These are phyloP conservation scores for Acer yangbiense DNA, from an alignment of 345 rosid species.

Conservation along the genomic window DNA sequence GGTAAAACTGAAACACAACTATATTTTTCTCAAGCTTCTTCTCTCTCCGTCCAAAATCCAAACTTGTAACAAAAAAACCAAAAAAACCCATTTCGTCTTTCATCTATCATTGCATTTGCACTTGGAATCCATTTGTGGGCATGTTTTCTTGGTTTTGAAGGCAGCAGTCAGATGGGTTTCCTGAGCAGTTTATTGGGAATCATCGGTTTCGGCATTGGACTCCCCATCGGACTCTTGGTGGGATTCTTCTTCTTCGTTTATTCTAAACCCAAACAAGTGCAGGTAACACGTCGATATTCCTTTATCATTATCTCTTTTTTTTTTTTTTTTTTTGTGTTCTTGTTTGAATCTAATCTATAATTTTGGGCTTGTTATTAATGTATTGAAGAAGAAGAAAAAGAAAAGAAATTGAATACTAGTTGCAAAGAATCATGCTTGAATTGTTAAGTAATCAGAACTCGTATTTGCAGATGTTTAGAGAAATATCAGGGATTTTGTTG, in stretches of 20 bases:
- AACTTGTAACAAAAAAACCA: too few relatives aligned
- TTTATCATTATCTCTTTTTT: too few relatives aligned
- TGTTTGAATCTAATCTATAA: background rate
- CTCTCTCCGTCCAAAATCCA: too few relatives aligned
- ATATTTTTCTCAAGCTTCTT: too few relatives aligned
- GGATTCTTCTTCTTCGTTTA: constrained; percentile 72
- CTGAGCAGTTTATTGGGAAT: constrained; percentile 53
- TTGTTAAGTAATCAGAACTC: background rate
- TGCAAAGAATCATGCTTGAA: background rate
- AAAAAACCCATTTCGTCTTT: background rate
- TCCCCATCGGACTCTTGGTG: constrained; percentile 64
- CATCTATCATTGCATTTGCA: background rate
- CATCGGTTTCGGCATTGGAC: constrained; percentile 70
- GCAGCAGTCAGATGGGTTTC: constrained; percentile 42
- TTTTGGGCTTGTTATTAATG: background rate
- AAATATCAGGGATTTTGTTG: background rate
- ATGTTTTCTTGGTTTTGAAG: constrained; percentile 10
- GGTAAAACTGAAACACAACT: too few relatives aligned
- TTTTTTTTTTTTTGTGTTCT: background rate
- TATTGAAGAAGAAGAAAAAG: background rate
- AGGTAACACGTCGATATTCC: constrained; percentile 44
- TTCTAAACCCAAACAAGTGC: constrained; percentile 50
- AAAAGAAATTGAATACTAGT: background rate
- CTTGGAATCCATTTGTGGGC: background rate
- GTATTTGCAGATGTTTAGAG: background rate